Percentiles rank a stretch among this genome's conserved stretches.
Evolutionary conservation across 2,329 filamentous ascomycete species (phyloP).

Genomic region (Sporothrix curviconia): DNA sequence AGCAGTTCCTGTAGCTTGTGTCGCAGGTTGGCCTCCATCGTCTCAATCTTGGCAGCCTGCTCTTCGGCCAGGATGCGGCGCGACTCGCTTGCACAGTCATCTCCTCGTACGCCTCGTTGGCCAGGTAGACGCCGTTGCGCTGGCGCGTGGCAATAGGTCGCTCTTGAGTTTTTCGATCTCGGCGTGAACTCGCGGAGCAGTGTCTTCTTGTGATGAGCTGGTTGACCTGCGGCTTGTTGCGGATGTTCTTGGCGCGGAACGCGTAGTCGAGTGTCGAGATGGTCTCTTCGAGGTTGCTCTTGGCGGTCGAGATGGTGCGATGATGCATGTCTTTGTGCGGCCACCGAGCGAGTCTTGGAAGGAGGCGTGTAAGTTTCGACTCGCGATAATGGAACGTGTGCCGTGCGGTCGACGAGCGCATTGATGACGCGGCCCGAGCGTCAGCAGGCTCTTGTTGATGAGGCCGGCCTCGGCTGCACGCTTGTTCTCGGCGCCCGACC

Average conservation of each 20-base stretch:
- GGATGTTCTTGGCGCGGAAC: constrained; percentile 96
- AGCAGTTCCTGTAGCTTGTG: constrained; percentile 94
- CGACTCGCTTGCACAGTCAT: constrained; percentile 90
- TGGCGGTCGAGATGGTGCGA: constrained; percentile 89
- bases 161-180: constrained; percentile 95
- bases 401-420: constrained; percentile 80
- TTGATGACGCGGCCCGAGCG: constrained; percentile 95
- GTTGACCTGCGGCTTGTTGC: constrained; percentile 95
- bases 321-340: constrained; percentile 96
- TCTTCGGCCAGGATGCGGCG: constrained; percentile 86
- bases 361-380: constrained; percentile 86
- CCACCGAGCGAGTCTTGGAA: constrained; percentile 97
- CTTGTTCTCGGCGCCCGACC: constrained; percentile 97
- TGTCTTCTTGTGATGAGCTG: constrained; percentile 85
- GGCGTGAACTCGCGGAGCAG: constrained; percentile 79
- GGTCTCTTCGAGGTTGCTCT: constrained; percentile 93
- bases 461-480: constrained; percentile 89
- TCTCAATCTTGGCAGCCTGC: constrained; percentile 84
- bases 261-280: constrained; percentile 98
- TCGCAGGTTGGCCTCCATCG: constrained; percentile 80
- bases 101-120: constrained; percentile 82
- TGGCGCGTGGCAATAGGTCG: constrained; percentile 90
- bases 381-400: constrained; percentile 89
- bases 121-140: constrained; percentile 90
- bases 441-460: constrained; percentile 96